Percentiles rank a stretch among this genome's conserved stretches.
Evolutionary conservation across 495 filamentous ascomycete genomes (phyloP).

Genomic region (Tricharina praecox): DNA sequence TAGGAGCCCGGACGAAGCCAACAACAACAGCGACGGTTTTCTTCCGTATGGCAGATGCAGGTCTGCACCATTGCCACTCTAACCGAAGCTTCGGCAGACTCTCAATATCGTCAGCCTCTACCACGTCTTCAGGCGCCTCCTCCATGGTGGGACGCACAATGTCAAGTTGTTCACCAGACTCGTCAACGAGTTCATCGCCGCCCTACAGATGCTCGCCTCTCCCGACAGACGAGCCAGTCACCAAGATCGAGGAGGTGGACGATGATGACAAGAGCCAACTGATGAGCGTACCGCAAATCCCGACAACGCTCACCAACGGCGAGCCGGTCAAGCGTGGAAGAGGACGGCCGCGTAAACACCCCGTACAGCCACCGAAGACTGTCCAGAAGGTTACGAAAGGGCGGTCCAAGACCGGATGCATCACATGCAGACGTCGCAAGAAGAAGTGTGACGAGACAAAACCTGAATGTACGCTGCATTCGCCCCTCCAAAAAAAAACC

Average conservation of each 20-base stretch:
- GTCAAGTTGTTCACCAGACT: conserved; percentile 19
- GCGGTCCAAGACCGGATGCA: conserved; percentile 85
- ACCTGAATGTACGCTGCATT: conserved; percentile 49
- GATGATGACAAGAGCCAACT: conserved; percentile 14
- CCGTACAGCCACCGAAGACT: conserved; percentile 38
- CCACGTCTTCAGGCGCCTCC: conserved; percentile 17
- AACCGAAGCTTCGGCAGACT: conserved; percentile 12
- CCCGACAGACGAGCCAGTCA: conserved; percentile 9
- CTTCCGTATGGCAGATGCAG: not conserved
- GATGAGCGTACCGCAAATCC: conserved; percentile 14
- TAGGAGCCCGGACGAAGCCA: too few relatives aligned
- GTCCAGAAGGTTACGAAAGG: conserved; percentile 61
- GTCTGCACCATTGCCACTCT: not conserved
- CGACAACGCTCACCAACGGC: conserved; percentile 6
- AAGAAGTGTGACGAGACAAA: conserved; percentile 98
- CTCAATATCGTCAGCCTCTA: conserved; percentile 19
- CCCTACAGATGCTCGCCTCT: conserved; percentile 6
- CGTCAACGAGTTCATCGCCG: conserved; percentile 17
- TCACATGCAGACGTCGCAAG: conserved; percentile 79
- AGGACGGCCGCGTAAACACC: conserved; percentile 75
- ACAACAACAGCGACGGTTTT: too few relatives aligned
- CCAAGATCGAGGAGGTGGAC: conserved; percentile 25
- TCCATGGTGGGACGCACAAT: conserved; percentile 12
- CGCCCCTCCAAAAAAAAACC: conserved; percentile 2
- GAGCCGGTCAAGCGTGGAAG: conserved; percentile 39